Evolutionary conservation across 345 rosid genomes (phyloP), one percentile per base, ranked within the genome.

Genomic region (Euphorbia pulcherrima): DNA sequence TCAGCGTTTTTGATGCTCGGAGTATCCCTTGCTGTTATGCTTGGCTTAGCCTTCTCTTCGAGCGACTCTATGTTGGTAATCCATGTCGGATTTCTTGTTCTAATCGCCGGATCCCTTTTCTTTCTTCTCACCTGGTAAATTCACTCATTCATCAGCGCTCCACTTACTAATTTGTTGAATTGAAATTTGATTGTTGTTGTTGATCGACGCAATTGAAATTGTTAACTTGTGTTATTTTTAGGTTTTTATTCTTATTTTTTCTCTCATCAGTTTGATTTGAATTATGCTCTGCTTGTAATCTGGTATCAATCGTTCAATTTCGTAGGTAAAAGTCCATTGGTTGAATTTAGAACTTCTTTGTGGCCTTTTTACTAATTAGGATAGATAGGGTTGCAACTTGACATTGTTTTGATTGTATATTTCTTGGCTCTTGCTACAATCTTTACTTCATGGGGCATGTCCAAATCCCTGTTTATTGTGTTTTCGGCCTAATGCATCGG

Each of bases 31-130:
- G 80, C 86, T 69, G 73, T 86, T 65, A 89, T 93, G 91, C 81
- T 90, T 67, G 87, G 92, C 23, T 58, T 92, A 55, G 96, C 98
- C 52, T 86, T 90, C 86, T 81, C 96, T 26, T 82, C 92, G 12
- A 84, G 86, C 26, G 97, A 90, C 71, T 80, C 86, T 21, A 83
- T 72, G 63, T 61, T 93, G 86, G 69, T 88, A 33, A 68, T 89
- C 55, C 98, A 90, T 77, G 90, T 87, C 64, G 85, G 83, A 33
- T 80, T 93, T 74, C 87, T 90, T 52, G 83, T 93, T 68, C 46
- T 87, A 12, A 85, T 90, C 72, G 80, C 96, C 2, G 83, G 80
- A 37, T 61, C 89, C 62, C 97, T 93, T 76, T 90, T 93, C 70
- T 30, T 80, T 65, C 96, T 93, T 57, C 97, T 90, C 53, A 85